phyloP scores from a whole-genome alignment of 2,329 filamentous ascomycete genomes.

The Neonectria coccinea region DNA sequence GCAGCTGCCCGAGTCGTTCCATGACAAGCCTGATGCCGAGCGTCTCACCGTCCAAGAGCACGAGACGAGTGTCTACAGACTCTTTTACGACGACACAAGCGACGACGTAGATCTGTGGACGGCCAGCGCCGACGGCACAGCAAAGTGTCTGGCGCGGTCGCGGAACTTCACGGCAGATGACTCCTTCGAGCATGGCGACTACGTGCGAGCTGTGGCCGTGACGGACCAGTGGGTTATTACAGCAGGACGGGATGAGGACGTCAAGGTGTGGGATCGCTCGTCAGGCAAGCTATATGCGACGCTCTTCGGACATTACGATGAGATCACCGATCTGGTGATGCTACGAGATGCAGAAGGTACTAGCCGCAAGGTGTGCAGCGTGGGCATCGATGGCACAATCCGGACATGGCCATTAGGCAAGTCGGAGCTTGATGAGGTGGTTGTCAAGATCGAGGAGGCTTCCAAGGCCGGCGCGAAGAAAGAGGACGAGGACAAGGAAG shows the following conservation, averaged over 20 bases:
- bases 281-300: conserved; percentile 79
- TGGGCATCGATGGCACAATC: conserved; percentile 90
- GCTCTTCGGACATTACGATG: conserved; percentile 89
- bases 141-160: conserved; percentile 79
- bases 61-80: conserved; percentile 88
- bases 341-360: conserved; percentile 56
- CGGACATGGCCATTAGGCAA: conserved; percentile 83
- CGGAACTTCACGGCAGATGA: conserved; percentile 79
- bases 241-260: conserved; percentile 89
- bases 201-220: conserved; percentile 85
- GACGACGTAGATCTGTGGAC: conserved; percentile 87
- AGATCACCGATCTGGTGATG: conserved; percentile 84
- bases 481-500: conserved; percentile 57
- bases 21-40: conserved; percentile 54
- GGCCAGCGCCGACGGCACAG: conserved; percentile 89
- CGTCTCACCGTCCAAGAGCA: conserved; percentile 77
- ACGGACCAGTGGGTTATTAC: conserved; percentile 85
- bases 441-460: conserved; percentile 59
- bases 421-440: conserved; percentile 64
- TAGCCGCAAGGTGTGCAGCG: conserved; percentile 74
- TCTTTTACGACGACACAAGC: conserved; percentile 74
- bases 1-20: conserved; percentile 64
- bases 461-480: conserved; percentile 63
- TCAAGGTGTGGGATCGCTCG: conserved; percentile 87
- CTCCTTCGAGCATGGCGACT: conserved; percentile 83